These are phyloP conservation scores for Raffaelea albimanens DNA, from an alignment of 2,329 filamentous ascomycete species.

Conservation along the genomic window DNA sequence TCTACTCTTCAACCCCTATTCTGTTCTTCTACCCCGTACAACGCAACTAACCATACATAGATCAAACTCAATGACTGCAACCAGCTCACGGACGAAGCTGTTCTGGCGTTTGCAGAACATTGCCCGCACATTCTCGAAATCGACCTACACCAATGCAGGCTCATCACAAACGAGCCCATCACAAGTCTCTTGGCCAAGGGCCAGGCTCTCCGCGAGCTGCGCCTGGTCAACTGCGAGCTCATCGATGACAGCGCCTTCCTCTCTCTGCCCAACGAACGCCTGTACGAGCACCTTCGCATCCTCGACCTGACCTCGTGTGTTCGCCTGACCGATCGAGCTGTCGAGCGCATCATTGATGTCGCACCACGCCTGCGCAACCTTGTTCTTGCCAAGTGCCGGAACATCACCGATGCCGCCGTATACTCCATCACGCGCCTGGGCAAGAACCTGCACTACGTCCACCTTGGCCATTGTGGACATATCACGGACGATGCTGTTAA, in stretches of 20 bases:
- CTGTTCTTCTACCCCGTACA: not conserved
- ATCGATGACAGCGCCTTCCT: conserved; percentile 87
- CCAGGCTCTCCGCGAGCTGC: conserved; percentile 78
- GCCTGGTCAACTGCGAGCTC: conserved; percentile 74
- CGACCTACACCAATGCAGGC: conserved; percentile 77
- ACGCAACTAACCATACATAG: conserved; percentile 28
- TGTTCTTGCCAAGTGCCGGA: conserved; percentile 86
- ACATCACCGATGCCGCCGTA: conserved; percentile 84
- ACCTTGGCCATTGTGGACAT: conserved; percentile 84
- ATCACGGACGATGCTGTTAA: conserved; percentile 87
- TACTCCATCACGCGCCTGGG: conserved; percentile 79
- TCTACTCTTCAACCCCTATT: conserved; percentile 5
- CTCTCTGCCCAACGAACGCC: conserved; percentile 56
- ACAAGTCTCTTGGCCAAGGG: conserved; percentile 71
- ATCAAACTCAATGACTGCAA: conserved; percentile 89
- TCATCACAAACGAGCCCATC: conserved; percentile 74
- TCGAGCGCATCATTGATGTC: conserved; percentile 77
- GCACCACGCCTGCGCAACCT: conserved; percentile 86
- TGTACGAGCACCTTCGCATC: conserved; percentile 83
- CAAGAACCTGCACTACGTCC: conserved; percentile 95
- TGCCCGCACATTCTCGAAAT: conserved; percentile 94
- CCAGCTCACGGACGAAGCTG: conserved; percentile 74
- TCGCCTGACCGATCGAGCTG: conserved; percentile 73
- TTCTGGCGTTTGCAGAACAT: conserved; percentile 76
- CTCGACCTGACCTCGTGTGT: conserved; percentile 86